Percentiles rank a stretch among this genome's conserved stretches.
Conservation (phyloP, 2,329 filamentous ascomycete genomes). For the Diplodia intermedia region DNA sequence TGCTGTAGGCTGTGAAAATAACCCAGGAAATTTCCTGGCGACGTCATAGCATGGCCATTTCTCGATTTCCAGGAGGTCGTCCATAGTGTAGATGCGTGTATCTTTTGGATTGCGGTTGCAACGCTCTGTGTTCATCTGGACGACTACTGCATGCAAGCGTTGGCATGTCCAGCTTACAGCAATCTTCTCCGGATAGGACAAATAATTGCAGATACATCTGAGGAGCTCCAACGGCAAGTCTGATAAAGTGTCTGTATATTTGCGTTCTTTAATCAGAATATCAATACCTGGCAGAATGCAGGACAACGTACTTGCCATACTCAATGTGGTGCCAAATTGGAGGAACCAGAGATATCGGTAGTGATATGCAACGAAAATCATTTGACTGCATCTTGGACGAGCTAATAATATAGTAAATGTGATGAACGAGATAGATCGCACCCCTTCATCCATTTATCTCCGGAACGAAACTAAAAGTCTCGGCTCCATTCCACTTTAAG, state of each 20-base stretch:
- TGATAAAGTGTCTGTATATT: background rate
- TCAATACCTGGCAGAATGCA: background rate
- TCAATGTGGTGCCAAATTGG: background rate
- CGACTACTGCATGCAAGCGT: background rate
- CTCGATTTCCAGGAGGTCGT: slow-evolving; percentile 6
- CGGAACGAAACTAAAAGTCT: no score
- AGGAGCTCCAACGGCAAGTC: background rate
- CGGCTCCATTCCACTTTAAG: no score
- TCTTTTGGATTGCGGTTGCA: background rate
- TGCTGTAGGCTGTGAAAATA: background rate
- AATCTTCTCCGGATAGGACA: background rate
- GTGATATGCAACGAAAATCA: no score
- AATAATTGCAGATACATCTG: background rate
- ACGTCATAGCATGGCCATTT: slow-evolving; percentile 7
- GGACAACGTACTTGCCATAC: background rate
- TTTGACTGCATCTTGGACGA: no score
- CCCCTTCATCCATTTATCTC: no score
- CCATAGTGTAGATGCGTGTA: slow-evolving; percentile 1
- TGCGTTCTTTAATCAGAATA: background rate
- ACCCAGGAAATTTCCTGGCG: background rate
- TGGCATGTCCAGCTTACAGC: slow-evolving; percentile 1
- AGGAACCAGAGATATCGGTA: no score
- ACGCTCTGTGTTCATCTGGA: background rate
- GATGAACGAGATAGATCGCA: no score
- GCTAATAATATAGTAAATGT: no score